phyloP scores from a whole-genome alignment of 495 filamentous ascomycete species.

The Xylaria flabelliformis region DNA sequence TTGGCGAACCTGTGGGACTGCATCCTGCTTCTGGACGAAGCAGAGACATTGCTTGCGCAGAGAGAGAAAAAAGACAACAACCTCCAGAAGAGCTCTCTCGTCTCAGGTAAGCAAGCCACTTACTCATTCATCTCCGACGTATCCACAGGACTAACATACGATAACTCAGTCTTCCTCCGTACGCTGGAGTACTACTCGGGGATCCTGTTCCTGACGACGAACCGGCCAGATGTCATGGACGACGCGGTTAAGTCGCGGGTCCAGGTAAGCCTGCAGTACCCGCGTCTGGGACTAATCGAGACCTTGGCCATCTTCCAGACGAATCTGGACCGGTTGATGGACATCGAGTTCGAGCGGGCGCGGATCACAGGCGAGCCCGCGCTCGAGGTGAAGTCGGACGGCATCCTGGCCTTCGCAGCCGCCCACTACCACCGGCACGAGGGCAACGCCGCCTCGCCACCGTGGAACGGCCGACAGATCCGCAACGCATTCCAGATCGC shows the following conservation, averaged over 20 bases:
- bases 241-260: conserved; percentile 47
- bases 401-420: conserved; percentile 36
- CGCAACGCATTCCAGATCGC: conserved; percentile 41
- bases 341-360: conserved; percentile 32
- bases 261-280: conserved; percentile 35
- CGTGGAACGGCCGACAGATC: conserved; percentile 36
- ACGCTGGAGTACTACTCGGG: conserved; percentile 65
- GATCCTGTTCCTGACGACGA: conserved; percentile 65
- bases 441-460: conserved; percentile 11
- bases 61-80: conserved; percentile 52
- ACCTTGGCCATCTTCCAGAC: conserved; percentile 40
- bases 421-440: conserved; percentile 29
- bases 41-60: conserved; percentile 57
- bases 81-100: conserved; percentile 29
- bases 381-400: conserved; percentile 32
- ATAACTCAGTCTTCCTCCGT: conserved; percentile 51
- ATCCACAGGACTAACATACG: conserved; percentile 8
- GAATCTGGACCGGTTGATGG: conserved; percentile 38
- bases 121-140: background rate
- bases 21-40: conserved; percentile 62
- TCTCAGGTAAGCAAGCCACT: conserved; percentile 15
- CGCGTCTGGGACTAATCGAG: conserved; percentile 33
- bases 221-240: conserved; percentile 60
- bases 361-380: conserved; percentile 27
- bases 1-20: conserved; percentile 62